Evolutionary conservation across 345 rosid species (phyloP).

Genomic region (Sisymbrium altissimum): DNA sequence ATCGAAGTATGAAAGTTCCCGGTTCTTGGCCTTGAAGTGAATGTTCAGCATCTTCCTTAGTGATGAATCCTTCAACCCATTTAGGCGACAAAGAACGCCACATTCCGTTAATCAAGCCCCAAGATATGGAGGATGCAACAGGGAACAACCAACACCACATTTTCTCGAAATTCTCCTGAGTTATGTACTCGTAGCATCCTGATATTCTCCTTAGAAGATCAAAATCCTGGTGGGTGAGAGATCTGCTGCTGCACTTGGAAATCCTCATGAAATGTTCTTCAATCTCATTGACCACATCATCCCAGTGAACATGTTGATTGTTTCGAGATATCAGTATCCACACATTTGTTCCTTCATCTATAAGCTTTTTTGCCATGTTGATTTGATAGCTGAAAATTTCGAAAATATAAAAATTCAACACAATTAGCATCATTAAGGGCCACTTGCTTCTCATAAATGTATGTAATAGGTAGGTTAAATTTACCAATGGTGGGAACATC

Average conservation of each 20-base stretch:
- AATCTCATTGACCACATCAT: conserved; percentile 52
- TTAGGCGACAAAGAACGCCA: conserved; percentile 66
- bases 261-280: conserved; percentile 79
- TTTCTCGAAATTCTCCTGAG: conserved; percentile 79
- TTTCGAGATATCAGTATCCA: conserved; percentile 67
- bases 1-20: conserved; percentile 77
- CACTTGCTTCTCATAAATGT: not conserved
- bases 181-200: conserved; percentile 67
- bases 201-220: conserved; percentile 60
- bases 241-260: conserved; percentile 61
- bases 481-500: conserved; percentile 90
- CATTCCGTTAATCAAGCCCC: conserved; percentile 45
- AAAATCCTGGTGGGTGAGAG: conserved; percentile 67
- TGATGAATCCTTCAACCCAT: conserved; percentile 90
- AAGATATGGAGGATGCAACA: conserved; percentile 58
- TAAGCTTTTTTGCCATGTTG: conserved; percentile 61
- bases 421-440: not conserved
- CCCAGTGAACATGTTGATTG: conserved; percentile 62
- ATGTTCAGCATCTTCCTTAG: conserved; percentile 82
- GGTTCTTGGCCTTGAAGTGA: conserved; percentile 84
- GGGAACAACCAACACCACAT: conserved; percentile 94
- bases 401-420: not conserved
- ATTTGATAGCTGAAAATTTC: conserved; percentile 58
- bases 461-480: not conserved
- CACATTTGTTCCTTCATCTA: conserved; percentile 70